Percentiles rank a stretch among this genome's conserved stretches.
Conservation (phyloP, 768 basidiomycete genomes). For the Boletus eberwhitei region DNA sequence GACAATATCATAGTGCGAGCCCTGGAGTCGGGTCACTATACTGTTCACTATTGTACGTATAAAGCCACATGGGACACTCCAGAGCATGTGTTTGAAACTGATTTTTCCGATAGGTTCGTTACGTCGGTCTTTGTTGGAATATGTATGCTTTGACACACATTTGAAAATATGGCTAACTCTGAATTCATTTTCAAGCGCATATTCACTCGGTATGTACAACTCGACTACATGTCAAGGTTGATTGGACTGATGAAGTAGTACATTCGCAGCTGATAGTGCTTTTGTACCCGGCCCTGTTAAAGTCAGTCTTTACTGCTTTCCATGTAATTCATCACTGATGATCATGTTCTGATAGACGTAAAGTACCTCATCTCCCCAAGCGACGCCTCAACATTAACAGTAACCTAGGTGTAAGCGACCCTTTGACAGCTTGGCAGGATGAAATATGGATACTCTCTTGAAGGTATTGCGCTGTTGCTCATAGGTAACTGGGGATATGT, state of each 20-base stretch:
- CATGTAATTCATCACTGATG: not conserved
- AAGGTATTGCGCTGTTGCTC: conserved; percentile 2
- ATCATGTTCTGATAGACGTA: conserved; percentile 1
- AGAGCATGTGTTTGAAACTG: not conserved
- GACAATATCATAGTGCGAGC: not conserved
- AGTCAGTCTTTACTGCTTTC: not conserved
- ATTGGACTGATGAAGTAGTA: not conserved
- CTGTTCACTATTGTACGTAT: conserved; percentile 9
- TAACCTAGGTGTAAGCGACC: conserved; percentile 8
- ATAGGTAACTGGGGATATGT: not conserved
- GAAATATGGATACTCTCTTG: not conserved
- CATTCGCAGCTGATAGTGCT: not conserved
- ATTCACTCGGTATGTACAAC: conserved; percentile 2
- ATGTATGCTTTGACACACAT: not conserved
- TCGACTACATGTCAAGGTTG: not conserved
- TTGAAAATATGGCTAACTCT: not conserved
- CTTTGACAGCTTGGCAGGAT: not conserved
- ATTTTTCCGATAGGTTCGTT: conserved; percentile 3
- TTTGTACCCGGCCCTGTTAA: conserved; percentile 3
- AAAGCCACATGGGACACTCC: not conserved
- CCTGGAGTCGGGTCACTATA: conserved; percentile 4
- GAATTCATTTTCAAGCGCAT: not conserved
- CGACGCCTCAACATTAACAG: not conserved
- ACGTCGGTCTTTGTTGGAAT: conserved; percentile 3
- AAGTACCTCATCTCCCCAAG: not conserved